Evolutionary conservation across 2,329 filamentous ascomycete genomes (phyloP), one percentile per base, ranked within the genome.

Genomic region (Arthroderma sp.): DNA sequence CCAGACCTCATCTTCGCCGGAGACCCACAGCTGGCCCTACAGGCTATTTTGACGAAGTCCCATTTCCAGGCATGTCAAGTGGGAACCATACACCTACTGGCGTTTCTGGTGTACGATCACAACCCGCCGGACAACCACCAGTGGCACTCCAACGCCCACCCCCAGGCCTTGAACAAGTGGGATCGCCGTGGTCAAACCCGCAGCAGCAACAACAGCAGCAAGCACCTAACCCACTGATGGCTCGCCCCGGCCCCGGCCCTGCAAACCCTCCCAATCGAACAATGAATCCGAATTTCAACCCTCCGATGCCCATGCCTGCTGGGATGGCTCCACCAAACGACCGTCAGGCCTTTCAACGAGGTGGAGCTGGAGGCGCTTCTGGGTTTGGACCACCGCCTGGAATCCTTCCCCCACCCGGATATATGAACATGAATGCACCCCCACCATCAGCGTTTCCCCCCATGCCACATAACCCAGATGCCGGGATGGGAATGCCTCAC

Each of bases 321-420:
- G 58, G 54, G 42, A 52, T 62, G 39, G 57, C 57, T 40, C 58
- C 61, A 22, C 52, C 59, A 8, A 61, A 55, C 40, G 63, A 65
- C 29, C 58, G 62, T 22, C 59, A 62, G 47, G 55, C 53, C 22
- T 62, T 65, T 42, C 60, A 65, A 38, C 63, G 63, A 42, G 56
- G 56, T 36, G 55, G 44, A 9, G 57, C 53, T n/a, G 55, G 48
- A 47, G 53, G 50, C 27, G 44, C 57, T 4, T 49, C 53, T 9
- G 56, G 52, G 29, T 62, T 59, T 42, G 60, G 56, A 2, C 60
- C 58, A 41, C 65, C 65, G 8, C 65, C 65, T 4, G 65, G 64
- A 40, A 67, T 68, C 61, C 64, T 65, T 53, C 65, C 65, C 29
- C 66, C 65, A 27, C 66, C 65, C 3, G 66, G 65, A 27, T 69